These are phyloP conservation scores for Fusarium mangiferae DNA, from an alignment of 2,329 filamentous ascomycete species.

Conservation along the genomic window DNA sequence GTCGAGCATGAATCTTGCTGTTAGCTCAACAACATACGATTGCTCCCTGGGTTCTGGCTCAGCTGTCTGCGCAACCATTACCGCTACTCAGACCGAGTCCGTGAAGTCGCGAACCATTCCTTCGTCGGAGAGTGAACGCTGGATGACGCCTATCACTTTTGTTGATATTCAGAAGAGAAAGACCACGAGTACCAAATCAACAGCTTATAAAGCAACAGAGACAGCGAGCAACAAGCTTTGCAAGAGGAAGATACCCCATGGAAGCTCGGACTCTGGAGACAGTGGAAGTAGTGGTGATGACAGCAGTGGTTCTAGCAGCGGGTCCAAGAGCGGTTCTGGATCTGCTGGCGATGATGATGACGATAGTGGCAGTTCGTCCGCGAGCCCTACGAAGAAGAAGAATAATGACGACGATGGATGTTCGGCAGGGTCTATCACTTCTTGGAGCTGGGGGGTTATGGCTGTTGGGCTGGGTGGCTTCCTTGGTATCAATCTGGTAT, in stretches of 20 bases:
- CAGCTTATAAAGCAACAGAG: background rate
- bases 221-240: background rate
- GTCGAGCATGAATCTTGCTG: conserved; percentile 19
- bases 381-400: background rate
- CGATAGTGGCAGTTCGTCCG: background rate
- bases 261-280: background rate
- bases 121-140: conserved; percentile 16
- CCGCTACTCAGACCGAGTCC: background rate
- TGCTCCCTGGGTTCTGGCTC: conserved; percentile 14
- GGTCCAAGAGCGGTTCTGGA: background rate
- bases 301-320: background rate
- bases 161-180: conserved; percentile 23
- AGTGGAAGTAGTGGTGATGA: background rate
- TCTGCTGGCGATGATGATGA: background rate
- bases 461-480: conserved; percentile 11
- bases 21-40: conserved; percentile 33
- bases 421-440: background rate
- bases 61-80: conserved; percentile 24
- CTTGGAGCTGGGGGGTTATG: conserved; percentile 9
- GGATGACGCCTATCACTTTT: conserved; percentile 39
- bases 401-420: conserved; percentile 1
- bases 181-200: background rate
- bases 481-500: conserved; percentile 4
- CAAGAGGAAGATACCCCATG: conserved; percentile 9
- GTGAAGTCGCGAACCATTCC: conserved; percentile 5